These are phyloP conservation scores for Geranium incanum DNA, from an alignment of 441 rosid species.

Conservation along the genomic window DNA sequence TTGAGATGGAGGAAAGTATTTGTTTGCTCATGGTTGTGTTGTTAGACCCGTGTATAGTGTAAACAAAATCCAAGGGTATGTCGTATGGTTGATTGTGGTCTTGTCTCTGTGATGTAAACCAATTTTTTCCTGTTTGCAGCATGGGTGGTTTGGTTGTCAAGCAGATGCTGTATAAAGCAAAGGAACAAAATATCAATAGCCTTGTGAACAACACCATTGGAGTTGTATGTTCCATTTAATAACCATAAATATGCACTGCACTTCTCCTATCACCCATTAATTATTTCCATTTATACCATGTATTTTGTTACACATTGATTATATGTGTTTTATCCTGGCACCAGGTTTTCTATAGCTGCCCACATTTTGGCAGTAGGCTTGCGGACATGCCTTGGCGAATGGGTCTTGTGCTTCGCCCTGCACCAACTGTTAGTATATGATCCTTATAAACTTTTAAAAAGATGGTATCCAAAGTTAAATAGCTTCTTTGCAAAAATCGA, in stretches of 20 bases:
- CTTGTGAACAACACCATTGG: constrained; percentile 87
- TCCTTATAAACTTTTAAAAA: constrained; percentile 9
- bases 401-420: constrained; percentile 94
- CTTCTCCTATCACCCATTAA: constrained; percentile 2
- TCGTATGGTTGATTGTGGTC: background rate
- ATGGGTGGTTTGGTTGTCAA: constrained; percentile 97
- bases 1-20: background rate
- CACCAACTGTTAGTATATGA: constrained; percentile 68
- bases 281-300: background rate
- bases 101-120: constrained; percentile 11
- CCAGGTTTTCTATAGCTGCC: constrained; percentile 96
- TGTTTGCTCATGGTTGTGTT: background rate
- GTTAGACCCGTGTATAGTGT: background rate
- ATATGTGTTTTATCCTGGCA: constrained; percentile 16
- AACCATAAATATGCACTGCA: constrained; percentile 9
- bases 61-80: background rate
- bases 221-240: constrained; percentile 48
- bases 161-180: constrained; percentile 86
- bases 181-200: constrained; percentile 58
- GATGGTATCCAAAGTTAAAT: background rate
- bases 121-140: constrained; percentile 39
- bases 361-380: constrained; percentile 93
- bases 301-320: background rate
- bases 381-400: constrained; percentile 99
- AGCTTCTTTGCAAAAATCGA: constrained; percentile 8